Percentiles rank a stretch among this genome's conserved stretches.
Evolutionary conservation across 371 early-diverging fungal genomes (phyloP).

Genomic region (Lichtheimia ramosa): DNA sequence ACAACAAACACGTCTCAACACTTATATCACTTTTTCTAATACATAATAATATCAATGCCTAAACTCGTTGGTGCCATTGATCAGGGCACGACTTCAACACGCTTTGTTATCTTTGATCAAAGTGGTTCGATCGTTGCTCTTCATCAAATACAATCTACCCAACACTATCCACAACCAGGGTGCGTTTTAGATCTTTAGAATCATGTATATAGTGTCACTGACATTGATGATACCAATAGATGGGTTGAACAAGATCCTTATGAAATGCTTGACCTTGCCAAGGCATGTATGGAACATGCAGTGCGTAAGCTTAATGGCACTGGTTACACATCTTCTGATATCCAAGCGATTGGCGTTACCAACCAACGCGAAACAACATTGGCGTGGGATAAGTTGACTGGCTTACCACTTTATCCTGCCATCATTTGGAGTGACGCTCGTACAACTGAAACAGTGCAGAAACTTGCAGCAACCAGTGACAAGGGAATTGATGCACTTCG

Average conservation of each 20-base stretch:
- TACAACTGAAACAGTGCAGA: conserved; percentile 74
- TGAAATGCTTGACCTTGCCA: conserved; percentile 72
- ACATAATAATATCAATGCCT: conserved; percentile 23
- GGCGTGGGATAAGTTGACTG: conserved; percentile 83
- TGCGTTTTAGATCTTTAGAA: conserved; percentile 28
- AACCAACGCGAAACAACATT: conserved; percentile 94
- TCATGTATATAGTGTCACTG: not conserved
- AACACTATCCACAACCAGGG: conserved; percentile 79
- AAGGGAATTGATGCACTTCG: conserved; percentile 51
- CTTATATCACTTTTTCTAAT: not conserved
- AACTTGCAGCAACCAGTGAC: conserved; percentile 54
- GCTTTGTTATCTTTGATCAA: conserved; percentile 88
- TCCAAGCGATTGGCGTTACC: conserved; percentile 86
- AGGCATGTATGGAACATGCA: conserved; percentile 67
- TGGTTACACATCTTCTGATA: conserved; percentile 57
- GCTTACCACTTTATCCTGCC: conserved; percentile 82
- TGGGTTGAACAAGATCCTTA: conserved; percentile 92
- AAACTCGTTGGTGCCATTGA: conserved; percentile 85
- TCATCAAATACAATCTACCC: conserved; percentile 81
- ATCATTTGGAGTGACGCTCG: conserved; percentile 93
- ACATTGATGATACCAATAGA: conserved; percentile 31
- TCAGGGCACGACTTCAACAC: conserved; percentile 90
- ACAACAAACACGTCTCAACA: not conserved
- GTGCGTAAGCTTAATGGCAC: conserved; percentile 58
- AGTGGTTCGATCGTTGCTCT: conserved; percentile 68